Percentiles rank a stretch among this genome's conserved stretches.
These are phyloP conservation scores for Sphaerulina populicola DNA, from an alignment of 2,329 filamentous ascomycete genomes.

Conservation along the genomic window DNA sequence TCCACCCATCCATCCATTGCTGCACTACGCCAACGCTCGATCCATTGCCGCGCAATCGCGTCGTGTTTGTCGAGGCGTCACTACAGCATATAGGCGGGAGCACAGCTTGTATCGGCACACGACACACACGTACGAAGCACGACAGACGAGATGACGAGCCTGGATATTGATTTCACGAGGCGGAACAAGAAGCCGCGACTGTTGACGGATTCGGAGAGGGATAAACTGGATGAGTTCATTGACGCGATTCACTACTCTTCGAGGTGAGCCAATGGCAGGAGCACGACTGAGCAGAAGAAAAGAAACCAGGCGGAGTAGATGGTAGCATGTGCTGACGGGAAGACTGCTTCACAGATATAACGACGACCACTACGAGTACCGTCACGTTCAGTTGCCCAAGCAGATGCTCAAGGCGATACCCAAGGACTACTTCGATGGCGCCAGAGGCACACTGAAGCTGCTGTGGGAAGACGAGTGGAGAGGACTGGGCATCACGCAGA, in stretches of 20 bases:
- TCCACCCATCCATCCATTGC: neutral
- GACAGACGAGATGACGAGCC: conserved; percentile 14
- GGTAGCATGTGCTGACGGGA: neutral
- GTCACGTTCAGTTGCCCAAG: conserved; percentile 94
- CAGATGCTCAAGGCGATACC: conserved; percentile 97
- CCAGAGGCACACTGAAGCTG: conserved; percentile 87
- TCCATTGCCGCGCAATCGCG: neutral
- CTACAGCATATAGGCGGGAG: neutral
- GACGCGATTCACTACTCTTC: conserved; percentile 93
- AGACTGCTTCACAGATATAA: conserved; percentile 59
- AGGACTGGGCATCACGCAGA: conserved; percentile 95
- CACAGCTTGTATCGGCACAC: neutral
- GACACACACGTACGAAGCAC: neutral
- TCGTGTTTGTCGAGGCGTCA: neutral
- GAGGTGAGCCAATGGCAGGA: conserved; percentile 51
- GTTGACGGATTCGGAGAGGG: conserved; percentile 70
- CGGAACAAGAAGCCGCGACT: conserved; percentile 80
- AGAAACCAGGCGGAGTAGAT: neutral
- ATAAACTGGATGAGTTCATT: conserved; percentile 79
- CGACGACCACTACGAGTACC: conserved; percentile 88
- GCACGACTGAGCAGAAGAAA: too few species aligned
- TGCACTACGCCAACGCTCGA: neutral
- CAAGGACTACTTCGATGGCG: conserved; percentile 81
- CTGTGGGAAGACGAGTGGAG: conserved; percentile 99
- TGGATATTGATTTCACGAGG: conserved; percentile 70